These are phyloP conservation scores for Coleophoma crateriformis DNA, from an alignment of 2,329 filamentous ascomycete species.

Conservation along the genomic window DNA sequence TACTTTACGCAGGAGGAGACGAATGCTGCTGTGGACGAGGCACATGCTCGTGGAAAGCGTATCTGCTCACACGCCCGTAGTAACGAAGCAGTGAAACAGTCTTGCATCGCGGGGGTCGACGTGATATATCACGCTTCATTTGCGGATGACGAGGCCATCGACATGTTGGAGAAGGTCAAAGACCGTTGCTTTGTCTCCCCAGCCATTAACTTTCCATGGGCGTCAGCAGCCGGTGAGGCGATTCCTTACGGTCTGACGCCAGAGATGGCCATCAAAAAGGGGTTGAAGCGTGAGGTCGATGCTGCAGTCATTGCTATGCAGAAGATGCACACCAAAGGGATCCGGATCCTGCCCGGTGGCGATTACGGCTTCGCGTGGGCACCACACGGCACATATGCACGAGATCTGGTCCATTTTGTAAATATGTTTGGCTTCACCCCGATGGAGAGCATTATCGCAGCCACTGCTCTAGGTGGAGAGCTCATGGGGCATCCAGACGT, in stretches of 20 bases:
- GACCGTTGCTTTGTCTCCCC: constrained; percentile 33
- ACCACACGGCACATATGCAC: constrained; percentile 38
- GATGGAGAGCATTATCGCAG: constrained; percentile 36
- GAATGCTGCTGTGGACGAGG: constrained; percentile 39
- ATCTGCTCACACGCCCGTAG: constrained; percentile 38
- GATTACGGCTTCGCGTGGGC: constrained; percentile 41
- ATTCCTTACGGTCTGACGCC: neutral
- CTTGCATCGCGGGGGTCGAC: constrained; percentile 36
- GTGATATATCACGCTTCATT: constrained; percentile 40
- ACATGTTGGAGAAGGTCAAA: constrained; percentile 32
- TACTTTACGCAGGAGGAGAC: constrained; percentile 39
- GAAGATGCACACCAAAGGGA: constrained; percentile 39
- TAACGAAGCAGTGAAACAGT: constrained; percentile 36
- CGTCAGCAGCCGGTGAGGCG: neutral
- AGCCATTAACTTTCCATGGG: constrained; percentile 33
- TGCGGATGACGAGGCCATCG: constrained; percentile 33
- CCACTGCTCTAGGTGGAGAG: constrained; percentile 29
- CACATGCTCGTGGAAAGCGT: constrained; percentile 28
- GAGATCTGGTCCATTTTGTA: constrained; percentile 38
- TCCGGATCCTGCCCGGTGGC: constrained; percentile 35
- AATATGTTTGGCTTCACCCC: constrained; percentile 37
- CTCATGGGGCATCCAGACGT: constrained; percentile 32
- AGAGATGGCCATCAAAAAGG: constrained; percentile 34
- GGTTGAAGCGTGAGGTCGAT: constrained; percentile 36
- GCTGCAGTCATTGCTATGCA: constrained; percentile 30